These are phyloP conservation scores for Lipomyces yamanashiensis DNA, from an alignment of 805 yeast species.

Conservation along the genomic window DNA sequence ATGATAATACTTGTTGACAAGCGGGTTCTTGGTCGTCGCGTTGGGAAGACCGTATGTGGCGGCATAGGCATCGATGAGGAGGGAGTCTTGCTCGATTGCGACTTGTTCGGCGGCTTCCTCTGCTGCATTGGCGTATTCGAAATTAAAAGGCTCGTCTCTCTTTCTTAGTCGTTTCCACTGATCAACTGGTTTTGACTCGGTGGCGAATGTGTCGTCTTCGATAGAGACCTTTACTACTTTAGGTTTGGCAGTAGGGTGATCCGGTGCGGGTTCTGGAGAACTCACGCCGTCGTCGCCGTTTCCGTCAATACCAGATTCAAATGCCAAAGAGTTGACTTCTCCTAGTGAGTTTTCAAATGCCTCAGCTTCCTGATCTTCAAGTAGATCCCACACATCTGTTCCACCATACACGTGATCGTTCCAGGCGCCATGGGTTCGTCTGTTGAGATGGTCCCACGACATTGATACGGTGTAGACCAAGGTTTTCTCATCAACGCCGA, in stretches of 20 bases:
- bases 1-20: conserved; percentile 29
- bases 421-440: conserved; percentile 18
- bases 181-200: neutral
- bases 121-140: neutral
- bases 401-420: conserved; percentile 30
- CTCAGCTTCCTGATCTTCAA: conserved; percentile 21
- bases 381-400: conserved; percentile 14
- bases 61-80: neutral
- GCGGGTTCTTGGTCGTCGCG: neutral
- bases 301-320: conserved; percentile 1
- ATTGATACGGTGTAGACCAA: conserved; percentile 29
- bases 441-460: conserved; percentile 26
- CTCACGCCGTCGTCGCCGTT: too few relatives aligned
- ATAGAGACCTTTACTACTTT: neutral
- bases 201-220: too few relatives aligned
- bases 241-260: neutral
- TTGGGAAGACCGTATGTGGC: neutral
- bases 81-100: neutral
- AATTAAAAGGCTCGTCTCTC: neutral
- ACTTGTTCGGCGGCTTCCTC: neutral
- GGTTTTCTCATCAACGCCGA: conserved; percentile 25
- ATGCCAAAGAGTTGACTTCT: neutral
- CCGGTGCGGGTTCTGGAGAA: too few relatives aligned
- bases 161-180: neutral
- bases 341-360: conserved; percentile 1